Percentiles rank a stretch among this genome's conserved stretches.
These are phyloP conservation scores for Erigeron canadensis DNA, from an alignment of 129 eudicot genomes.

Conservation along the genomic window DNA sequence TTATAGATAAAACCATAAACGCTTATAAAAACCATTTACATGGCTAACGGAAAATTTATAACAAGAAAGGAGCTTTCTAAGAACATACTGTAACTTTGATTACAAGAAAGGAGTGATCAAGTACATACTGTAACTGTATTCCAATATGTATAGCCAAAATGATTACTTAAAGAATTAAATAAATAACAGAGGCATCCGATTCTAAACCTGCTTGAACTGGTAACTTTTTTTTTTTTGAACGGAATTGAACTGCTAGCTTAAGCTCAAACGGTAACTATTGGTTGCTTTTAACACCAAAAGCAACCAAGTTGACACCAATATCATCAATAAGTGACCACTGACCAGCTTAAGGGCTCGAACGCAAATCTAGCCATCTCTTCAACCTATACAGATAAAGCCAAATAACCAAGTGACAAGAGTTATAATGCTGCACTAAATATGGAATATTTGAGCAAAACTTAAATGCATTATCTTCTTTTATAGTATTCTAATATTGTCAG, in stretches of 20 bases:
- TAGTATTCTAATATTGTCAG: too few species aligned
- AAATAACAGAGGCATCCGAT: too few species aligned
- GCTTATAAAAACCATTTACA: background rate
- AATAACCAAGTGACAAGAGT: conserved; percentile 2
- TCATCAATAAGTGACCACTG: conserved; percentile 81
- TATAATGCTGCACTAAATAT: background rate
- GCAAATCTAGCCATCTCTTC: conserved; percentile 96
- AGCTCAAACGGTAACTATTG: conserved; percentile 16
- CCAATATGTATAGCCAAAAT: background rate
- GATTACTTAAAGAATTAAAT: conserved; percentile 12
- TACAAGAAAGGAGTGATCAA: background rate
- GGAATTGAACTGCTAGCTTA: too few species aligned
- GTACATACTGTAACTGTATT: background rate
- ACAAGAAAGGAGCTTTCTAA: too few species aligned
- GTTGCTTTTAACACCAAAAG: conserved; percentile 56
- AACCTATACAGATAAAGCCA: conserved; percentile 44
- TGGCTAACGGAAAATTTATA: background rate
- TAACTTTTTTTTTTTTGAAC: too few species aligned
- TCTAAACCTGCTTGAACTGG: too few species aligned
- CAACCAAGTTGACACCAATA: conserved; percentile 75
- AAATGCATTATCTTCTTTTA: too few species aligned
- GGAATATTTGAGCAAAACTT: background rate
- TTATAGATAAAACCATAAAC: background rate
- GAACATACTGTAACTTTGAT: too few species aligned
- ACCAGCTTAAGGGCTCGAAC: conserved; percentile 75